Evolutionary conservation across 805 yeast species (phyloP).

Genomic region (Komagataella ulmi): DNA sequence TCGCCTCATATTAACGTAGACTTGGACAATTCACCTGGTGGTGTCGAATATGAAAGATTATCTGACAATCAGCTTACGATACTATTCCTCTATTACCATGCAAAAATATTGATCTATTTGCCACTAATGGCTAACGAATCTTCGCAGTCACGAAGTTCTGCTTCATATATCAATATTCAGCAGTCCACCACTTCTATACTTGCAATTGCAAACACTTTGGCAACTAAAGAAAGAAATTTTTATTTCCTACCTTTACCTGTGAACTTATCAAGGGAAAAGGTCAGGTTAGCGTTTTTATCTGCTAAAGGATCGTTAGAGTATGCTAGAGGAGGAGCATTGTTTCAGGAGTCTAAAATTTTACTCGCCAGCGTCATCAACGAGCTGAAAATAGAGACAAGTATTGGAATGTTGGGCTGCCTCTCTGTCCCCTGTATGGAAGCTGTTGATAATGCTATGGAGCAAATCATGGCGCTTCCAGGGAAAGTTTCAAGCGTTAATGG

Average conservation of each 20-base stretch:
- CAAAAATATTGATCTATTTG: conserved; percentile 49
- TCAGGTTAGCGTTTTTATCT: conserved; percentile 48
- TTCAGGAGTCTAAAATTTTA: conserved; percentile 52
- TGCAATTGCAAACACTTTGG: conserved; percentile 26
- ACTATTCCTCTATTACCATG: conserved; percentile 45
- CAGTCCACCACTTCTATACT: conserved; percentile 53
- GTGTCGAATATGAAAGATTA: conserved; percentile 22
- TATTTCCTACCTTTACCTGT: conserved; percentile 49
- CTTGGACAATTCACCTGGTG: conserved; percentile 35
- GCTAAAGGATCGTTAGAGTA: conserved; percentile 74
- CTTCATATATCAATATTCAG: conserved; percentile 55
- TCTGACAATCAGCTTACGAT: conserved; percentile 38
- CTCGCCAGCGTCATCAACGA: conserved; percentile 35
- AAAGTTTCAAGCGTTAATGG: not conserved
- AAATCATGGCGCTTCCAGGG: conserved; percentile 44
- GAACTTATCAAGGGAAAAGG: conserved; percentile 47
- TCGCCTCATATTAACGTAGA: conserved; percentile 51
- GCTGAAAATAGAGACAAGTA: conserved; percentile 34
- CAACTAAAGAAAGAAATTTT: conserved; percentile 21
- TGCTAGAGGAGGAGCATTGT: conserved; percentile 69
- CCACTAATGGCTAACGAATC: conserved; percentile 41
- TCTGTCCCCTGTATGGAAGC: conserved; percentile 42
- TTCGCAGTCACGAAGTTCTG: conserved; percentile 23
- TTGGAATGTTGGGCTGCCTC: conserved; percentile 48
- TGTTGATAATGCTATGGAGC: conserved; percentile 45